Percentiles rank a stretch among this genome's conserved stretches.
These are phyloP conservation scores for Cystobasidium onofrii DNA, from an alignment of 768 basidiomycete species.

Conservation along the genomic window DNA sequence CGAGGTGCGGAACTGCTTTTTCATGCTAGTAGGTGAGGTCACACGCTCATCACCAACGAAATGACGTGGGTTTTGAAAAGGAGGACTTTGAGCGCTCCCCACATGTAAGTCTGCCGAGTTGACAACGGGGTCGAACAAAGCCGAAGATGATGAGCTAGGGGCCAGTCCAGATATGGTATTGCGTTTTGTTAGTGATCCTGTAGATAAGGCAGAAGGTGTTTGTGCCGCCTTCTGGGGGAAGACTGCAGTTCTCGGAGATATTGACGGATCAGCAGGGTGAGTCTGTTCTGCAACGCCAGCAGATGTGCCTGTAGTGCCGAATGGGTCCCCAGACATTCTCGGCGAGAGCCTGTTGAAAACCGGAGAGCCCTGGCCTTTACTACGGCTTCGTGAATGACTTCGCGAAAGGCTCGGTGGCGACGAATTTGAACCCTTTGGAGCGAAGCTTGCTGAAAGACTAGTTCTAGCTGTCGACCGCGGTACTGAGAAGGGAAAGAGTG, in stretches of 20 bases:
- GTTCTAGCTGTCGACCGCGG: background rate
- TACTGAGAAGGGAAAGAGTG: conserved; percentile 19
- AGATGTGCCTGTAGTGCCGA: background rate
- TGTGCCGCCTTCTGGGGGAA: background rate
- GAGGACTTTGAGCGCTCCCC: background rate
- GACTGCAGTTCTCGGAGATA: background rate
- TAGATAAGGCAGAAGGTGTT: background rate
- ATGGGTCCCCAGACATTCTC: background rate
- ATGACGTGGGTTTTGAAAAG: background rate
- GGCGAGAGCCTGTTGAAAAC: conserved; percentile 14
- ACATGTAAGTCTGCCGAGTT: background rate
- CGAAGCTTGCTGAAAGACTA: background rate
- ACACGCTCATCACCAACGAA: background rate
- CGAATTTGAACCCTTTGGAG: background rate
- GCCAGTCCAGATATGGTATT: background rate
- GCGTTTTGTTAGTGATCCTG: background rate
- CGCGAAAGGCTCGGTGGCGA: background rate
- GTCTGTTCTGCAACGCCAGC: background rate
- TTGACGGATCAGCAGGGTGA: background rate
- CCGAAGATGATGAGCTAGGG: background rate
- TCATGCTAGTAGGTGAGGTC: background rate
- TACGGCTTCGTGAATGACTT: background rate
- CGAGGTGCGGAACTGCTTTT: conserved; percentile 28
- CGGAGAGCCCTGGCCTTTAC: conserved; percentile 5
- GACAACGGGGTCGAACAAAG: background rate